These are phyloP conservation scores for Colletotrichum navitas DNA, from an alignment of 2,329 filamentous ascomycete species.

Conservation along the genomic window DNA sequence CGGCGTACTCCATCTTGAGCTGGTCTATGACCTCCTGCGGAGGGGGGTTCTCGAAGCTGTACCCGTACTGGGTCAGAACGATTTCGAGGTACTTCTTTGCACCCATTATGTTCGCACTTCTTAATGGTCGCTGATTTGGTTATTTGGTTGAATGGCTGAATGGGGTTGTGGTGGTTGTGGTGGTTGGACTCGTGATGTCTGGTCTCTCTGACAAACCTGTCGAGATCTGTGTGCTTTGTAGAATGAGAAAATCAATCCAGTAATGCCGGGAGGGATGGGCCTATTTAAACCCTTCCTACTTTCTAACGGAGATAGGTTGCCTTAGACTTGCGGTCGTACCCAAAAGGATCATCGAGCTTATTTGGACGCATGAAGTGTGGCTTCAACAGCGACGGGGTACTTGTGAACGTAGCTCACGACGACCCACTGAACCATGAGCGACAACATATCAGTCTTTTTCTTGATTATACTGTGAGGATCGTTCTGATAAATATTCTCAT, in stretches of 20 bases:
- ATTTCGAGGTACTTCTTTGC: not conserved
- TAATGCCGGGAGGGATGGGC: not conserved
- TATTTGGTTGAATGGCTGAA: not conserved
- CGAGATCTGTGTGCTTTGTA: not conserved
- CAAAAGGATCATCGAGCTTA: not conserved
- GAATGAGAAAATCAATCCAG: not conserved
- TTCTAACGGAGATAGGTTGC: not conserved
- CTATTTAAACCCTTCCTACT: not conserved
- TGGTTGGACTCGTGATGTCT: not conserved
- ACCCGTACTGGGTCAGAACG: not conserved
- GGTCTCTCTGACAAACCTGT: not conserved
- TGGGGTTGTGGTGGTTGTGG: not conserved
- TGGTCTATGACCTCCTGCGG: not conserved
- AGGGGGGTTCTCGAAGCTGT: conserved; percentile 16
- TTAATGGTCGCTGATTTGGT: not conserved
- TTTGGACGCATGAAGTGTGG: not conserved
- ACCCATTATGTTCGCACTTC: not conserved
- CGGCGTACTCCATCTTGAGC: not conserved
- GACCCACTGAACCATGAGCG: not conserved
- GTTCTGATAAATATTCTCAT: not conserved
- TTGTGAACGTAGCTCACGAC: not conserved
- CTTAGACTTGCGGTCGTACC: not conserved
- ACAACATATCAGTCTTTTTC: not conserved
- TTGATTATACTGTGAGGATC: not conserved
- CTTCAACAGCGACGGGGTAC: not conserved